Evolutionary conservation across 1,284 basidiomycete genomes (phyloP).

Genomic region (Pseudozyma flocculosa): DNA sequence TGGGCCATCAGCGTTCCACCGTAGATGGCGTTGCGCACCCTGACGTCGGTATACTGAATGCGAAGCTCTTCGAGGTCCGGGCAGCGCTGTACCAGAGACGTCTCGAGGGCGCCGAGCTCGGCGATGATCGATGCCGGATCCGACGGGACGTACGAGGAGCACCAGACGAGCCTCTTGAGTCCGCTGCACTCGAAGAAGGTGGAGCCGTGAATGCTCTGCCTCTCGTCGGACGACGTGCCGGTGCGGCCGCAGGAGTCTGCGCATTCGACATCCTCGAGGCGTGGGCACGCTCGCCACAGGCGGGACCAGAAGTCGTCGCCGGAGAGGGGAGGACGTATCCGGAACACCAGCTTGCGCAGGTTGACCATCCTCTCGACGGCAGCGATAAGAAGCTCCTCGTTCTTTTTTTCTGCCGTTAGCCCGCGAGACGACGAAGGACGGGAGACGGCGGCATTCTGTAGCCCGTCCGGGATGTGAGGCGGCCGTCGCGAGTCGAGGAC

Average conservation of each 20-base stretch:
- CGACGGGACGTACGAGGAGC: slow-evolving; percentile 1
- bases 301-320: background rate
- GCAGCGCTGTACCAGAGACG: slow-evolving; percentile 1
- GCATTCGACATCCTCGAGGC: background rate
- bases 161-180: slow-evolving; percentile 10
- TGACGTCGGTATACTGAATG: background rate
- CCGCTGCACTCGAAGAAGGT: background rate
- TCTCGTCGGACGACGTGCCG: too few species aligned
- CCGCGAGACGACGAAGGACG: background rate
- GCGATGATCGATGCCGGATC: background rate
- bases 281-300: background rate
- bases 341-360: background rate
- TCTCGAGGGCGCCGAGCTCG: slow-evolving; percentile 5
- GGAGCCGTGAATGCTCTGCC: background rate
- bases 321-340: background rate
- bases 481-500: background rate
- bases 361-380: background rate
- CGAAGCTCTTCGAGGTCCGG: slow-evolving; percentile 11
- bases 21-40: background rate
- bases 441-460: background rate
- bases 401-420: too few species aligned
- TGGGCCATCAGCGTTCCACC: slow-evolving; percentile 3
- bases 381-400: background rate
- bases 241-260: background rate
- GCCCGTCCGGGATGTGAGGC: background rate